Base-by-base conservation (phyloP, 108 stramenopile species). In the Bacterosira constricta region DNA sequence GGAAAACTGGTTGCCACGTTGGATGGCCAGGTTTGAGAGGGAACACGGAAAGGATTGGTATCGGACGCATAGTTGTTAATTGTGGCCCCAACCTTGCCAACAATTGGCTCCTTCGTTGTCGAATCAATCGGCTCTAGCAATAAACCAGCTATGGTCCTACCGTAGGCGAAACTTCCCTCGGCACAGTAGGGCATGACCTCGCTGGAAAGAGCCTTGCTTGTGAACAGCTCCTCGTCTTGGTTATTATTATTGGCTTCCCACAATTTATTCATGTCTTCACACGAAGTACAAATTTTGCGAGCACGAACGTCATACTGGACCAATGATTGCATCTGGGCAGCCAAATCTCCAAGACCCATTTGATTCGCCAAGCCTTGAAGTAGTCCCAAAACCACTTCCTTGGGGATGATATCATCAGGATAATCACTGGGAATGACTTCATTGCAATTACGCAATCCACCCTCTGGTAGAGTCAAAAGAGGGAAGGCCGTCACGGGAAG, bases 161-260 rank as follows among this genome's bases (percentile, higher is more conserved):
- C 62, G 26, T 44, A 26, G 6, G 62, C 62, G 18, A 63, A 63
- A 11, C 5, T 63, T 20, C 62, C 62, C 3, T 26, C 41, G 4
- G 2, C 23, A 47, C 62, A 63, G 18, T 63, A 63, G 11, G 62
- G 62, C 62, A 63, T 63, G 44, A 49, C 47, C n/a, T n/a, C n/a
- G n/a, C n/a, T n/a, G n/a, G n/a, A n/a, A n/a, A n/a, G n/a, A 39
- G 13, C 23, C 7, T 61, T 21, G 12, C 37, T 61, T 7, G 59
- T 36, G 12, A 12, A 42, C 10, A 17, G 6, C 5, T 23, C 47
- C 9, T 50, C 21, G 27, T 25, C 9, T n/a, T n/a, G 26, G 4
- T 55, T 30, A 15, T 10, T 13, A 35, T 63, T 39, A 11, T 25
- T 23, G 15, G 3, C 6, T 27, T 63, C 41, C 45, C 62, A 63